phyloP scores from a whole-genome alignment of 2,329 filamentous ascomycete species.

The Ophiostoma sp. region DNA sequence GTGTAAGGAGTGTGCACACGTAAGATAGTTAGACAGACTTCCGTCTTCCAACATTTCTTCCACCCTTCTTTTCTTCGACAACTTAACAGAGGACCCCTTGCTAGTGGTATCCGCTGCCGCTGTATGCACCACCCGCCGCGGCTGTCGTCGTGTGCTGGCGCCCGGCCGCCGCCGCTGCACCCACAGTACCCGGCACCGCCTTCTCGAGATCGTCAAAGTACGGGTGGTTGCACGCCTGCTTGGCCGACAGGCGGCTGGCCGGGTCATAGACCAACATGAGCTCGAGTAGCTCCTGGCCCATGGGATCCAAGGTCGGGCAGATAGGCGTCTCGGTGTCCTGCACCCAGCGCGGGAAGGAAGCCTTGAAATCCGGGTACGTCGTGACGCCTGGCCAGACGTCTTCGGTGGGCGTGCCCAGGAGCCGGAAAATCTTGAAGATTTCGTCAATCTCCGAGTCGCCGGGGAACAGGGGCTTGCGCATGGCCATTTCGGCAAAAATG shows the following conservation, averaged over 20 bases:
- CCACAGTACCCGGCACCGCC: constrained; percentile 16
- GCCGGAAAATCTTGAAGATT: constrained; percentile 89
- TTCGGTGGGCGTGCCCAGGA: constrained; percentile 80
- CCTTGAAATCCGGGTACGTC: constrained; percentile 85
- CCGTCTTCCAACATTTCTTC: too few relatives aligned
- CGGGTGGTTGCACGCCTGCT: constrained; percentile 79
- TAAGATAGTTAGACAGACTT: too few relatives aligned
- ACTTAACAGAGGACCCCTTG: constrained; percentile 13
- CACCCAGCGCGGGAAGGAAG: constrained; percentile 83
- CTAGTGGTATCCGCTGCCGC: constrained; percentile 39
- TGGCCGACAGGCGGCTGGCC: constrained; percentile 78
- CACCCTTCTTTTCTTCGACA: too few relatives aligned
- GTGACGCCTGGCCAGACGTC: constrained; percentile 81
- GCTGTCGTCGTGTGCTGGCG: constrained; percentile 21
- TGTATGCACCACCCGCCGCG: constrained; percentile 35
- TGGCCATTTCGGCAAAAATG: constrained; percentile 93
- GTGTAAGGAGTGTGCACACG: background rate
- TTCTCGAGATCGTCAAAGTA: constrained; percentile 62
- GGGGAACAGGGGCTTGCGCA: constrained; percentile 82
- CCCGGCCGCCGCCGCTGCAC: background rate
- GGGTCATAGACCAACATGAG: constrained; percentile 80
- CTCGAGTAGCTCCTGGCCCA: constrained; percentile 65
- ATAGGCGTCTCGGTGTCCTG: constrained; percentile 64
- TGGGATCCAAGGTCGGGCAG: constrained; percentile 69
- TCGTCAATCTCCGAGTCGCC: constrained; percentile 91